These are phyloP conservation scores for Trichomonas tenax DNA, from an alignment of 208 protist species.

Conservation along the genomic window DNA sequence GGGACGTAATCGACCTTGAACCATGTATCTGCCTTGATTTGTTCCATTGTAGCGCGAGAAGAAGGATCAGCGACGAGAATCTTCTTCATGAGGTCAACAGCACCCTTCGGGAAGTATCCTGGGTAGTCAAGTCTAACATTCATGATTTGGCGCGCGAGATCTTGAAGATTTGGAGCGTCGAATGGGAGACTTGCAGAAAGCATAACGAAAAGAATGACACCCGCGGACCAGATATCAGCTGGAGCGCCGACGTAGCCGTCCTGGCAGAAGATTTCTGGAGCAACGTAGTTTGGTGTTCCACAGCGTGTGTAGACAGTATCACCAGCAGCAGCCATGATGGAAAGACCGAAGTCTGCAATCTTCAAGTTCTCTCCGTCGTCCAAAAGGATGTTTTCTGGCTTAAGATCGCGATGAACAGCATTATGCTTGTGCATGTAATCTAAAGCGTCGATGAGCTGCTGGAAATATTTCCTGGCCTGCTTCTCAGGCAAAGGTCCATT, in stretches of 20 bases:
- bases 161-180: neutral
- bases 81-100: neutral
- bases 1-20: neutral
- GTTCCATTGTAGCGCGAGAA: neutral
- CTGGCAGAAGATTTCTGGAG: slow-evolving; percentile 35
- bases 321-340: slow-evolving; percentile 7
- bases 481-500: neutral
- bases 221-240: slow-evolving; percentile 22
- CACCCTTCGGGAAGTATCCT: neutral
- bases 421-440: slow-evolving; percentile 12
- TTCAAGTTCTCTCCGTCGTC: slow-evolving; percentile 28
- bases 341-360: slow-evolving; percentile 43
- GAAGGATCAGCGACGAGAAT: neutral
- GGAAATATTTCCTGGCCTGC: neutral
- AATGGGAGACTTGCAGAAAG: neutral
- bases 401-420: slow-evolving; percentile 39
- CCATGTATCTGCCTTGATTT: slow-evolving; percentile 1
- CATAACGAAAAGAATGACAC: slow-evolving; percentile 17
- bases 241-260: slow-evolving; percentile 19
- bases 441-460: slow-evolving; percentile 20
- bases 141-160: neutral
- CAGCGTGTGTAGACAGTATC: slow-evolving; percentile 27
- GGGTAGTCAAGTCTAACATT: neutral
- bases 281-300: slow-evolving; percentile 37
- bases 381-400: slow-evolving; percentile 38